Base-by-base conservation (phyloP, 768 basidiomycete genomes). In the Leccinum broughii region DNA sequence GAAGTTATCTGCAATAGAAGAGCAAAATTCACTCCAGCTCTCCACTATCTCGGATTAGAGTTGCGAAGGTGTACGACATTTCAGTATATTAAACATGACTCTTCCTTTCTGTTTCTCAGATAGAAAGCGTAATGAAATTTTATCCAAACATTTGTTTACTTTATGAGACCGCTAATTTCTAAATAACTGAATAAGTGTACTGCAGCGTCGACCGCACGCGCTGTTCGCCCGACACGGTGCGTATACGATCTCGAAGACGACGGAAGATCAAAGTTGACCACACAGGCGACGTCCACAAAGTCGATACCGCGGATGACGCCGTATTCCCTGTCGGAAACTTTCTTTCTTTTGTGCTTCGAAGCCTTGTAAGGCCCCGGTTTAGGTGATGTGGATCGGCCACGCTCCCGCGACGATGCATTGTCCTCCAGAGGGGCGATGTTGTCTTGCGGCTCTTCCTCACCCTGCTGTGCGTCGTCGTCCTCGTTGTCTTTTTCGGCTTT, bases 201-300 rank as follows among this genome's bases (percentile, higher is more conserved):
- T 22, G 22, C 22, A 22, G 22, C 22, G 22, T 22, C 22, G 22
- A 22, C 97, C 0, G 96, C 97, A 22, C 97, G 91, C n/a, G 97
- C 97, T 0, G 97, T 99, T 24, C 97, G 87, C 13, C 97, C 97
- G 15, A 98, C 90, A 53, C 97, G 89, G 72, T 99, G 97, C 0
- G 91, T 95, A 70, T 99, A 99, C 11, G 94, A 84, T 17, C 87
- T 88, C 4, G 92, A 83, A 1, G 93, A 88, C 1, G 85, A 79
- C 1, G 97, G 97, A n/a, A 98, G 82, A 75, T 99, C 97, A 75
- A 98, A 99, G 78, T 99, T 99, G 72, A 99, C 83, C 4, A 99
- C 96, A 66, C 95, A 98, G 13, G 95, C 87, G 57, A 98, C 97
- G 65, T 97, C 92, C 64, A 98, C 83, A 73, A 99, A 99, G 76